Conservation (phyloP, 495 filamentous ascomycete species). For the Penicillium waksmanii region DNA sequence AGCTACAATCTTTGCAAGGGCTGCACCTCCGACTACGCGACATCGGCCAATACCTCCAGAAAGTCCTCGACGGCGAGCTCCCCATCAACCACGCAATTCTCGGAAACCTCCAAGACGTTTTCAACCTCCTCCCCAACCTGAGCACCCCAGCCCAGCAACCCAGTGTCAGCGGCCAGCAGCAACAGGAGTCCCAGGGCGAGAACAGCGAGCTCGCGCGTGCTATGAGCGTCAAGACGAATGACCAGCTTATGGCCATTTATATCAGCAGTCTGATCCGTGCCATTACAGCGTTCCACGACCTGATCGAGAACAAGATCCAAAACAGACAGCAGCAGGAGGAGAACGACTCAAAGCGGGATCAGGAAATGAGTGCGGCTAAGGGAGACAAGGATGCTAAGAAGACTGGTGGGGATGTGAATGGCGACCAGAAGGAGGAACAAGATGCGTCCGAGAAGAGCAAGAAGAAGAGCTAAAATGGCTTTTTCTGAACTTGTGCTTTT, state of each 20-base stretch:
- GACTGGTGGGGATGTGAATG: constrained; percentile 56
- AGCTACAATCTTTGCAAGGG: constrained; percentile 95
- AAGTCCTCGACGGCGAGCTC: constrained; percentile 88
- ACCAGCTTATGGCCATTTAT: constrained; percentile 98
- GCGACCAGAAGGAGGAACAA: constrained; percentile 70
- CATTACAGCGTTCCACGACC: constrained; percentile 97
- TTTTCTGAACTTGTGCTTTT: constrained; percentile 4
- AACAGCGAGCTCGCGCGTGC: constrained; percentile 87
- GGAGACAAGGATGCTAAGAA: constrained; percentile 69
- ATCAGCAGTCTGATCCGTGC: constrained; percentile 93
- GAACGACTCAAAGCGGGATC: constrained; percentile 81
- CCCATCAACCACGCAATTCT: constrained; percentile 97
- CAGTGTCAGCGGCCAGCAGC: constrained; percentile 43
- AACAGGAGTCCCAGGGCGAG: constrained; percentile 49
- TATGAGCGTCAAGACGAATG: constrained; percentile 99
- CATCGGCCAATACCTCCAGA: constrained; percentile 93
- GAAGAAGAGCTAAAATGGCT: constrained; percentile 57
- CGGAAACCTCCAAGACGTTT: constrained; percentile 96
- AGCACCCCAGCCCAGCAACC: constrained; percentile 73
- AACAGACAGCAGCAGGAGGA: constrained; percentile 97
- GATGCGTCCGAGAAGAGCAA: constrained; percentile 60
- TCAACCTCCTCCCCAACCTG: constrained; percentile 97
- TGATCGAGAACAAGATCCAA: constrained; percentile 99
- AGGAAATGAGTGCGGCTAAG: constrained; percentile 58
- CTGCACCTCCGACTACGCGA: constrained; percentile 94